These are phyloP conservation scores for Raphanus raphanistrum DNA, from an alignment of 345 rosid genomes.

Conservation along the genomic window DNA sequence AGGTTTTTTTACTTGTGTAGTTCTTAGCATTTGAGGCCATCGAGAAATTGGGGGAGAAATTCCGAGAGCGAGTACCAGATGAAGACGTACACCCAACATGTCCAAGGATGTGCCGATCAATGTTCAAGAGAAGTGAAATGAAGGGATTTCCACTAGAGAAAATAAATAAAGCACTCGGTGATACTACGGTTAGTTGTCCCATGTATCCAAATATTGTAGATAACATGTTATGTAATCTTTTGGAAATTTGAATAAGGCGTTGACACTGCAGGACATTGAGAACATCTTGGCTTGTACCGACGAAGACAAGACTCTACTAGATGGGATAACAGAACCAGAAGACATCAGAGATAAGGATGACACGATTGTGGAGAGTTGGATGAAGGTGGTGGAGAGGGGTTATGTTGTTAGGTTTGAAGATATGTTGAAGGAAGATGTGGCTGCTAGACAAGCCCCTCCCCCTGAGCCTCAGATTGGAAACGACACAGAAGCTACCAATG, in stretches of 20 bases:
- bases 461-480: neutral
- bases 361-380: neutral
- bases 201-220: too few relatives aligned
- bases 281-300: neutral
- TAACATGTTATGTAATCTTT: too few relatives aligned
- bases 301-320: neutral
- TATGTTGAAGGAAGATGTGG: neutral
- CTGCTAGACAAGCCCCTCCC: neutral
- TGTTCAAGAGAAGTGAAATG: neutral
- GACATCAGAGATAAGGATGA: neutral
- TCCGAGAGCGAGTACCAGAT: neutral
- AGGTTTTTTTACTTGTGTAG: neutral
- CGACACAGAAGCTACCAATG: neutral
- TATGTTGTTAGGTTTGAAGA: neutral
- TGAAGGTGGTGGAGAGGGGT: neutral
- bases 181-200: neutral
- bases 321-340: neutral
- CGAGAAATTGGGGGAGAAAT: neutral
- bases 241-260: neutral
- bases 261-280: too few relatives aligned
- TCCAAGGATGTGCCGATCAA: neutral
- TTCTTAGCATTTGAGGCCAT: neutral
- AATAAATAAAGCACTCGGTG: neutral
- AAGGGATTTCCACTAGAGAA: too few relatives aligned
- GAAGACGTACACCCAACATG: neutral